Evolutionary conservation across 495 filamentous ascomycete species (phyloP).

Genomic region (Penicillium nucicola): DNA sequence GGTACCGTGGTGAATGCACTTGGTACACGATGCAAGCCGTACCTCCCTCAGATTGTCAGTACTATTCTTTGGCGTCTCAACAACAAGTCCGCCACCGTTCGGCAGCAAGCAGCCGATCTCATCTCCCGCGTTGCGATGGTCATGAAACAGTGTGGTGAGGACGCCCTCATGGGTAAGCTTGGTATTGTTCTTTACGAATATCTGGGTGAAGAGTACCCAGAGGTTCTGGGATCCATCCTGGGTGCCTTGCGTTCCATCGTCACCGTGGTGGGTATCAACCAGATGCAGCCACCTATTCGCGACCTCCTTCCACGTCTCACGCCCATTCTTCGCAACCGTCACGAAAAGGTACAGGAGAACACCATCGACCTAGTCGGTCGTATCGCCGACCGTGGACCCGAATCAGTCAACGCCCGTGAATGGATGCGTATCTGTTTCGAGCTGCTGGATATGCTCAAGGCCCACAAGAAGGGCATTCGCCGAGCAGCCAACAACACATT

Average conservation of each 20-base stretch:
- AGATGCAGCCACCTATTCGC: conserved; percentile 98
- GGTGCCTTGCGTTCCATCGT: conserved; percentile 95
- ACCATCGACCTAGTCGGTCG: conserved; percentile 99
- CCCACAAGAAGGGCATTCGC: conserved; percentile 98
- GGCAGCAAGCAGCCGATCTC: conserved; percentile 95
- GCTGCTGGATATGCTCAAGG: conserved; percentile 98
- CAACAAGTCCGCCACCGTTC: conserved; percentile 94
- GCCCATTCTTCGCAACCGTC: conserved; percentile 94
- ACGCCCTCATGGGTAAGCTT: conserved; percentile 92
- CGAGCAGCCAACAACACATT: conserved; percentile 99
- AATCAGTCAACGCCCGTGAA: conserved; percentile 92
- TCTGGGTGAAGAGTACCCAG: conserved; percentile 97
- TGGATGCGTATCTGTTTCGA: conserved; percentile 99
- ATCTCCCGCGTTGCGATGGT: conserved; percentile 96
- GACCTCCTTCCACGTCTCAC: conserved; percentile 94
- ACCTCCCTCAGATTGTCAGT: conserved; percentile 91
- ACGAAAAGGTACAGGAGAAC: conserved; percentile 99
- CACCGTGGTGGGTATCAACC: conserved; percentile 95
- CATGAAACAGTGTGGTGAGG: conserved; percentile 98
- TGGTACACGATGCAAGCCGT: conserved; percentile 90
- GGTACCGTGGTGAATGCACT: conserved; percentile 96
- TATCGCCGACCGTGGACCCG: conserved; percentile 95
- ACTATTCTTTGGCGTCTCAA: conserved; percentile 97
- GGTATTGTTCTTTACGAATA: conserved; percentile 98
- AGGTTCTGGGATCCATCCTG: conserved; percentile 95